A percentile compares a stretch with the other conserved stretches of the same genome.
These are phyloP conservation scores for Wickerhamiella domercqiae DNA, from an alignment of 805 yeast genomes.

Conservation along the genomic window DNA sequence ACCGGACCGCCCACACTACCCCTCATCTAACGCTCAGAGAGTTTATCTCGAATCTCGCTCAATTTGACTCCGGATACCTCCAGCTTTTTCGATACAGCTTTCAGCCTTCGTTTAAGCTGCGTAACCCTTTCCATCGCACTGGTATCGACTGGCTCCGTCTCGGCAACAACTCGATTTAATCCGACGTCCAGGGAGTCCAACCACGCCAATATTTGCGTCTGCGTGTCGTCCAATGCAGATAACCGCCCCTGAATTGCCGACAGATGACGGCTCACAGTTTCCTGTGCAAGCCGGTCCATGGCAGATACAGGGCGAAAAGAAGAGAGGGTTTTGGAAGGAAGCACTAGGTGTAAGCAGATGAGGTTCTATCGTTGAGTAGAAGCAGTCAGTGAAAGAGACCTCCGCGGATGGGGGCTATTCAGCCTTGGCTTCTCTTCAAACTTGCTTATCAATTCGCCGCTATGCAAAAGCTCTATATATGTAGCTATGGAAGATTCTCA, in stretches of 20 bases:
- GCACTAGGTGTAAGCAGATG: no score
- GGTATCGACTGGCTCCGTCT: not conserved
- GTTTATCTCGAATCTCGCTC: not conserved
- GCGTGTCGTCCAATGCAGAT: slow-evolving; percentile 1
- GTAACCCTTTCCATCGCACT: not conserved
- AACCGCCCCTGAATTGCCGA: not conserved
- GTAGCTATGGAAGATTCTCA: no score
- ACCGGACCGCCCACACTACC: no score
- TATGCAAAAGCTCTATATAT: no score
- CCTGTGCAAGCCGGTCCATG: slow-evolving; percentile 1
- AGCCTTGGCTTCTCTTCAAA: no score
- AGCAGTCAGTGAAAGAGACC: no score
- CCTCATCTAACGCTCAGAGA: no score
- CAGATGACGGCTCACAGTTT: not conserved
- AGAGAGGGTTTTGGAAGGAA: no score
- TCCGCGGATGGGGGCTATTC: no score
- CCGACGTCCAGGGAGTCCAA: slow-evolving; percentile 1
- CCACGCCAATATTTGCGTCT: not conserved
- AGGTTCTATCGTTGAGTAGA: no score
- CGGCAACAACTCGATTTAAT: not conserved
- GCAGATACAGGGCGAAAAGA: no score
- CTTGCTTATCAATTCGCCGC: no score
- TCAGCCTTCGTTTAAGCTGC: not conserved
- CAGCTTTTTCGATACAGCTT: not conserved
- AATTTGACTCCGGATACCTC: not conserved